Evolutionary conservation across 768 basidiomycete species (phyloP).

Genomic region (Chalciporus piperatus): DNA sequence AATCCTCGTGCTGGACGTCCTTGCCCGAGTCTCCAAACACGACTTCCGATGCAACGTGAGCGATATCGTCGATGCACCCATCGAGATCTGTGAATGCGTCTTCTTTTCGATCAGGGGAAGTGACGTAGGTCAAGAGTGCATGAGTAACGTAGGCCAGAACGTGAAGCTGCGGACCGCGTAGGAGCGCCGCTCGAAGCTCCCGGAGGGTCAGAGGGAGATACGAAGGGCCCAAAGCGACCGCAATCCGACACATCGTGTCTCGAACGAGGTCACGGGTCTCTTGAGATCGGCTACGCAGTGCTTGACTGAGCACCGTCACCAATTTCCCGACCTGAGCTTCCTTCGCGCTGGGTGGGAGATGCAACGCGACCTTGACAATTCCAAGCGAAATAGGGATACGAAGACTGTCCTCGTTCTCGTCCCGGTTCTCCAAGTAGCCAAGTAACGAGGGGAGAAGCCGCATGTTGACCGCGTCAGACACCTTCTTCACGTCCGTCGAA

Average conservation of each 20-base stretch:
- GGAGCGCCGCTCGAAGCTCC: conserved; percentile 80
- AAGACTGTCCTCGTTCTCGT: conserved; percentile 78
- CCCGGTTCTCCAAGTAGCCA: conserved; percentile 76
- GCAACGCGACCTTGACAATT: conserved; percentile 77
- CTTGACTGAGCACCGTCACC: conserved; percentile 83
- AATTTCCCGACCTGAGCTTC: conserved; percentile 72
- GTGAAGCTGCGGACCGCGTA: conserved; percentile 92
- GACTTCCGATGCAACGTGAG: conserved; percentile 82
- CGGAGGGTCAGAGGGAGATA: conserved; percentile 73
- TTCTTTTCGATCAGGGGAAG: conserved; percentile 51
- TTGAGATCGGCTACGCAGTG: conserved; percentile 89
- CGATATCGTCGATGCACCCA: conserved; percentile 72
- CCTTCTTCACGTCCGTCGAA: conserved; percentile 31
- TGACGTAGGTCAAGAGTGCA: conserved; percentile 77
- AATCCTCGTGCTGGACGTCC: conserved; percentile 83
- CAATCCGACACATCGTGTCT: conserved; percentile 80
- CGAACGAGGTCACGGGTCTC: conserved; percentile 87
- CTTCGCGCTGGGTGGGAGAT: conserved; percentile 64
- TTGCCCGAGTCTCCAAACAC: conserved; percentile 93
- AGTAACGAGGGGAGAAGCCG: conserved; percentile 80
- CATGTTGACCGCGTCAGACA: conserved; percentile 73
- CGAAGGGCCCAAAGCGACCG: conserved; percentile 63
- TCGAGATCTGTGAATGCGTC: conserved; percentile 64
- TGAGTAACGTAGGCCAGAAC: conserved; percentile 85
- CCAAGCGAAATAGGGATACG: conserved; percentile 89